Evolutionary conservation across 345 rosid genomes (phyloP), one percentile per base, ranked within the genome.

Genomic region (Salix udensis): DNA sequence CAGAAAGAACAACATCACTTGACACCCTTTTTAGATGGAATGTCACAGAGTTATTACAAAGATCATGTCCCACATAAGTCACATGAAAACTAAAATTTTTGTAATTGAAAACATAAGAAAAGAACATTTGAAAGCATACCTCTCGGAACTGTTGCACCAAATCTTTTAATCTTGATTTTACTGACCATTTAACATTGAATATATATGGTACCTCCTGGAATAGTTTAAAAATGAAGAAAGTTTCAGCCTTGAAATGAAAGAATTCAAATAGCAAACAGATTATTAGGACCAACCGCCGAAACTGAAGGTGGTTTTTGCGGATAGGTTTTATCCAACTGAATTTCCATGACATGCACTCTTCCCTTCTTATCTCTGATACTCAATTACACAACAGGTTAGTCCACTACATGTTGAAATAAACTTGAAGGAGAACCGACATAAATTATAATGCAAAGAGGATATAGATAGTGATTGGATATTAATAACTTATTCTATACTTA

Each of bases 161-260:
- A 82, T 89, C 89, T 76, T 91, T 90, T 85, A 90, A 42, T 83
- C 91, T 89, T 2, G 91, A 87, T 71, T 76, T 85, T 67, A 28
- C 78, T 44, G 91, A 84, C 97, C 95, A 91, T 73, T 87, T 69
- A 39, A 94, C 40, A 74, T 65, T 76, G 81, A 91, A 89, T 74
- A 89, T 83, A 72, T 76, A 84, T 12, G 97, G 95, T 74, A 89
- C 87, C 77, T 90, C 95, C 97, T 91, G 82, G 73, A 80, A 79
- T 75, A 62, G 65, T 42, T 66, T 16, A 64, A 60, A 50, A 46
- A 36, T 46, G 50, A 44, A 44, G 15, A 24, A 11, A 67, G 24
- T 31, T 77, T 67, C 28, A 64, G 65, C 74, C 72, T 24, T 68
- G 44, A 36, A 82, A 68, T 21, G 7, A 39, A 37, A 68, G 36